Percentiles rank a stretch among this genome's conserved stretches.
These are phyloP conservation scores for Phaeosphaeria sp. DNA, from an alignment of 2,329 filamentous ascomycete genomes.

Conservation along the genomic window DNA sequence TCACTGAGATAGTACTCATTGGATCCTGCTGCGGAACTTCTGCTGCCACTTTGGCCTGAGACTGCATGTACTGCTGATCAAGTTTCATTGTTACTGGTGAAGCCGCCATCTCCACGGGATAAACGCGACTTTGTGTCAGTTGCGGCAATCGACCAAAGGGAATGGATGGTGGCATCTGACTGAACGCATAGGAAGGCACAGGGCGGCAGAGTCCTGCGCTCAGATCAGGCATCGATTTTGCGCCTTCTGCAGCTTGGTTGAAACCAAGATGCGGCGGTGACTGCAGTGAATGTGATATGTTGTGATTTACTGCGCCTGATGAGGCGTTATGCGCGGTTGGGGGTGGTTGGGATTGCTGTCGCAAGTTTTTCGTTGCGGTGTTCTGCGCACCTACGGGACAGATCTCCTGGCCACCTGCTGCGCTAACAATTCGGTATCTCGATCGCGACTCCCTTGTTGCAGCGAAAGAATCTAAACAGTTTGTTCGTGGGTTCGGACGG, in stretches of 20 bases:
- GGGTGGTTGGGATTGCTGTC: not conserved
- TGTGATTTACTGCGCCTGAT: not conserved
- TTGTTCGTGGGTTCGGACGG: not conserved
- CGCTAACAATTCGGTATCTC: slow-evolving; percentile 20
- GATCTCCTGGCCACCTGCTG: slow-evolving; percentile 2
- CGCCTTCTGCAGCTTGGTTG: not conserved
- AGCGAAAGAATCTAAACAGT: not conserved
- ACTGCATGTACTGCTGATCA: slow-evolving; percentile 8
- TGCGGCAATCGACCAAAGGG: not conserved
- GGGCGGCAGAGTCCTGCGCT: not conserved
- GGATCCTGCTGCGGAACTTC: not conserved
- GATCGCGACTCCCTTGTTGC: slow-evolving; percentile 14
- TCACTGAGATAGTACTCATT: not conserved
- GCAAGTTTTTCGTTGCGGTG: not conserved
- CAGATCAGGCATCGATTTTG: slow-evolving; percentile 1
- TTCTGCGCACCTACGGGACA: not conserved
- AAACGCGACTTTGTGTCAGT: not conserved
- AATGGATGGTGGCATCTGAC: not conserved
- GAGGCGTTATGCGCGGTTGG: not conserved
- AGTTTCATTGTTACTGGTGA: not conserved
- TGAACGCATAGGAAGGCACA: slow-evolving; percentile 5
- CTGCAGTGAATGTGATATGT: not conserved
- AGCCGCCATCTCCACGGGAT: not conserved
- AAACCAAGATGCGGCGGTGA: not conserved
- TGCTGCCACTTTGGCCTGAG: slow-evolving; percentile 9